These are phyloP conservation scores for Setomelanomma holmii DNA, from an alignment of 2,329 filamentous ascomycete species.

Conservation along the genomic window DNA sequence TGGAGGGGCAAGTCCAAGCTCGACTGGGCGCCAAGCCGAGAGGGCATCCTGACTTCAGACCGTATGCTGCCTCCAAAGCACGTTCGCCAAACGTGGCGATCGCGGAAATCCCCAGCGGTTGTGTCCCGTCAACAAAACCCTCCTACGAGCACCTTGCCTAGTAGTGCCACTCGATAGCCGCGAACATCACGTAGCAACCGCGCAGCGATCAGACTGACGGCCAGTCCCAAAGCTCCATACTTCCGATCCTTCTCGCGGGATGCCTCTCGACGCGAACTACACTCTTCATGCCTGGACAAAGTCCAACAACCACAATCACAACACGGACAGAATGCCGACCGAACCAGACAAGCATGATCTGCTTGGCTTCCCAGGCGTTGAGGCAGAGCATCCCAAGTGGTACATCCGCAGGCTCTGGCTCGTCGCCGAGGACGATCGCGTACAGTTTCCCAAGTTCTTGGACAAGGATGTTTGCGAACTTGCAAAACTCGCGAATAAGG, in stretches of 20 bases:
- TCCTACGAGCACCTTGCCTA: not conserved
- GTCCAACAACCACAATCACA: not conserved
- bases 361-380: not conserved
- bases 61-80: no score
- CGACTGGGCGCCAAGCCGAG: not conserved
- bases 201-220: conserved; percentile 2
- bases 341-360: not conserved
- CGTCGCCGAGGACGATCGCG: not conserved
- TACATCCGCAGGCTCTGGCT: not conserved
- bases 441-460: not conserved
- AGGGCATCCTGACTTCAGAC: no score
- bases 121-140: not conserved
- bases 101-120: not conserved
- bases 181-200: conserved; percentile 5
- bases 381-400: not conserved
- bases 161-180: conserved; percentile 2
- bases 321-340: not conserved
- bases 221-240: not conserved
- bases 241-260: conserved; percentile 1
- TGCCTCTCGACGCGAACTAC: conserved; percentile 2
- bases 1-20: not conserved
- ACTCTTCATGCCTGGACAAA: conserved; percentile 6
- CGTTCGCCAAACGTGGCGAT: no score
- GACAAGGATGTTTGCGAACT: not conserved
- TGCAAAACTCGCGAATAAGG: not conserved